These are phyloP conservation scores for Pichia pseudocactophila DNA, from an alignment of 805 yeast species.

Conservation along the genomic window DNA sequence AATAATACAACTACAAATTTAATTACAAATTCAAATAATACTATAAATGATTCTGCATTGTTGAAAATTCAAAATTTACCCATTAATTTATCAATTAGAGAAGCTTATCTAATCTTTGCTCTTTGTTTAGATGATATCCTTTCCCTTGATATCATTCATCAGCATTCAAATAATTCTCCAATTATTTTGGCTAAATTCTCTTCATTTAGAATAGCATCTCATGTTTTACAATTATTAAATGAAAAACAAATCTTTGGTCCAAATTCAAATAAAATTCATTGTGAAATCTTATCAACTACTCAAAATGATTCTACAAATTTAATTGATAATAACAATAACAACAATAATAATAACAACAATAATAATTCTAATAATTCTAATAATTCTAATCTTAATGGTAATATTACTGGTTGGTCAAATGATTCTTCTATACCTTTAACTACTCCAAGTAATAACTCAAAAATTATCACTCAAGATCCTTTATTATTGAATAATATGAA, in stretches of 20 bases:
- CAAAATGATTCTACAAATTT: neutral
- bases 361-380: no score
- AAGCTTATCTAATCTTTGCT: slow-evolving; percentile 58
- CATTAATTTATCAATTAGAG: slow-evolving; percentile 53
- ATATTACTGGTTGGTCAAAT: slow-evolving; percentile 8
- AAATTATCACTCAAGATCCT: slow-evolving; percentile 9
- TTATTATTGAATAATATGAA: slow-evolving; percentile 3
- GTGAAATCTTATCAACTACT: slow-evolving; percentile 25
- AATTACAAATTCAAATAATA: neutral
- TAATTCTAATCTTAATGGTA: neutral
- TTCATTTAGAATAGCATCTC: slow-evolving; percentile 35
- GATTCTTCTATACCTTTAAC: slow-evolving; percentile 10
- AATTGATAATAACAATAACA: no score
- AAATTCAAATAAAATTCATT: slow-evolving; percentile 31
- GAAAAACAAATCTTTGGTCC: slow-evolving; percentile 43
- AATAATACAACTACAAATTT: neutral
- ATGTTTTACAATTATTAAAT: slow-evolving; percentile 33
- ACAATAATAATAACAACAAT: no score
- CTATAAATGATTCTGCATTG: slow-evolving; percentile 4
- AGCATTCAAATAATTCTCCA: slow-evolving; percentile 19
- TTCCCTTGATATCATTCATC: slow-evolving; percentile 31
- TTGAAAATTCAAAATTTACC: slow-evolving; percentile 52
- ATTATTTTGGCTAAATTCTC: slow-evolving; percentile 38
- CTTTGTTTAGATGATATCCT: slow-evolving; percentile 52
- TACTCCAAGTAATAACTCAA: slow-evolving; percentile 9